Evolutionary conservation across 2,329 filamentous ascomycete genomes (phyloP), one percentile per base, ranked within the genome.

Genomic region (Elsinoe fawcettii): DNA sequence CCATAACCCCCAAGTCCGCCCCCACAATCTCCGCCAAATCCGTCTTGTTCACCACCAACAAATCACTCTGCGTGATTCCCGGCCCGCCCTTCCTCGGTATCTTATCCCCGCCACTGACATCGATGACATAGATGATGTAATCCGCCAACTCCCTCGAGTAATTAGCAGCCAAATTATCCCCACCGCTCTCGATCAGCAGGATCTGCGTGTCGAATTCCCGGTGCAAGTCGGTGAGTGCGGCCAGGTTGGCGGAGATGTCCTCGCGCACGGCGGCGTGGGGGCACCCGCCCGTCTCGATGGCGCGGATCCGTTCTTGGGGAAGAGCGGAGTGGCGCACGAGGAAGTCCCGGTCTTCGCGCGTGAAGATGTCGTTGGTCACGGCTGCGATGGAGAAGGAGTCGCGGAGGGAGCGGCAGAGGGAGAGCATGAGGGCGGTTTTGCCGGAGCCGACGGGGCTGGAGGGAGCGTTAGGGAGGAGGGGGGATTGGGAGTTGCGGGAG

Each of bases 341-440:
- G 77, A 99, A 99, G 74, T 97, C 93, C 77, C 91, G 91, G 78
- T 99, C 93, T 75, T 99, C 93, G 63, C 80, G 87, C 20, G 92
- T 97, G 79, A 97, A 97, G 78, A 97, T 97, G 78, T 97, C 92
- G 79, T 97, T 97, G 51, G 93, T 99, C 20, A 99, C 92, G 60
- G 90, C 93, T 0, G 93, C 93, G 67, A 99, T 87, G 69, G 85
- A 90, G 81, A 88, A 91, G 57, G 81, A 77, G 53, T 85, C 79
- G 60, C 93, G 87, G 5, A 99, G 84, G 6, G 87, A 86, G 34
- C 85, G 85, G 77, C 90, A 96, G 64, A 97, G 87, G 37, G 88
- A 86, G 9, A 96, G 84, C 92, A 99, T 97, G 25, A 97, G 82
- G 16, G 93, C 93, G 0, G 93, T 97, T 74, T 99, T 99, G 69